Evolutionary conservation across 2,329 filamentous ascomycete species (phyloP), one percentile per base, ranked within the genome.

Genomic region (Alternaria solani): DNA sequence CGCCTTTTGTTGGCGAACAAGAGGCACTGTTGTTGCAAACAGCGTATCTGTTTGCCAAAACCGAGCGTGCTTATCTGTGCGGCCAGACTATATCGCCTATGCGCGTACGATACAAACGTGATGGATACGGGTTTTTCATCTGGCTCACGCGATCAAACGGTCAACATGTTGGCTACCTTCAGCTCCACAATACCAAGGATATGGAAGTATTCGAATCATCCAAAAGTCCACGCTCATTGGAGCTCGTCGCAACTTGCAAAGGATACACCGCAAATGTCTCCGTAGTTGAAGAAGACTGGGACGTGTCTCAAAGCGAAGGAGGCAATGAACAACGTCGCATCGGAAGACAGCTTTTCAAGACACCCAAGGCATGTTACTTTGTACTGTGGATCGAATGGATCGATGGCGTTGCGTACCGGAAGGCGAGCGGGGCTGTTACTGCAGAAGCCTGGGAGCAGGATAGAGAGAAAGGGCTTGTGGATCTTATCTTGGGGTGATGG

Each of bases 401-500:
- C 2, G 14, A 36, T 36, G 14, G 32, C 16, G 32, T 36, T 16
- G 32, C 32, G 0, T 36, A 36, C 14, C 14, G 32, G 0, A 14
- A 16, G 6, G 32, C 32, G 6, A 14, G 32, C 5, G 32, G 32
- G 11, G 32, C 14, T 5, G 32, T 36, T 7, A 6, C 14, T 7
- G 32, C 32, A 16, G 32, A 16, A 0, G 32, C 32, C 0, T 36
- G 32, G 32, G 32, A 36, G 32, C 32, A 36, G 1, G 28, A 30
- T 30, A 30, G 0, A 12, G 12, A 36, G 14, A 0, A 14, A 0
- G 14, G 16, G 5, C 32, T 36, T 16, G 32, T 36, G 0, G 32
- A 36, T 36, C 32, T 36, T 16, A 36, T 36, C 14, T 0, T 36
- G 1, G 32, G 32, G 14, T 36, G 32, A 36, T 30, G 0, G 11